Evolutionary conservation across 345 rosid species (phyloP), one percentile per base, ranked within the genome.

Genomic region (Euclidium syriacum): DNA sequence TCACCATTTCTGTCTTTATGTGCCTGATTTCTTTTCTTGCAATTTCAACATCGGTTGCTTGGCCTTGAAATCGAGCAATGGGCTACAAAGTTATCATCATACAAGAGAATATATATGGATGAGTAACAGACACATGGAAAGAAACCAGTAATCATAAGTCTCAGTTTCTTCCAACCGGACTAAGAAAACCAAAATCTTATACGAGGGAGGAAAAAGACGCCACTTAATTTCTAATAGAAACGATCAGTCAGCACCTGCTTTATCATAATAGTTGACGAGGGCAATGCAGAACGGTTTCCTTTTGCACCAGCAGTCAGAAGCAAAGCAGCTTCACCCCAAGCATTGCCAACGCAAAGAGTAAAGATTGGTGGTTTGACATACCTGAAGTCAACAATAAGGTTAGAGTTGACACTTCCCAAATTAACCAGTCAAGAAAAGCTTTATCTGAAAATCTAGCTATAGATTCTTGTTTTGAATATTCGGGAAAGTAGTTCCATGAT

Each of bases 321-420:
- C 61, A 94, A 75, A 35, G 97, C 91, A 41, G 97, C 99, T 81
- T 94, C 99, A 52, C 97, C 99, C 99, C 97, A 90, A 59, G 99
- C 99, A 79, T 87, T 90, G 51, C 99, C 97, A 24, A 90, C 90
- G 65, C 97, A 94, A 0, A 94, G 90, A 52, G 98, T 92, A 72
- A 83, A 87, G 67, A 92, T 89, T n/a, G 96, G 99, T 22, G 94
- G 80, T 65, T 81, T 81, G 23, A 84, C 86, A 79, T 79, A 79
- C 68, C 99, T 90, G 81, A 55, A 74, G 59, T 36, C 22, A 34
- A 51, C 22, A 39, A 64, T 30, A 61, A 47, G 11, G 43, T 60
- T 20, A 59, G 64, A 46, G 34, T 54, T 47, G 10, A 50, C 10
- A 56, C 10, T 22, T 20, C 26, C 20, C 9, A 69, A 53, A 48